These are phyloP conservation scores for Entonaema liquescens DNA, from an alignment of 495 filamentous ascomycete species.

Conservation along the genomic window DNA sequence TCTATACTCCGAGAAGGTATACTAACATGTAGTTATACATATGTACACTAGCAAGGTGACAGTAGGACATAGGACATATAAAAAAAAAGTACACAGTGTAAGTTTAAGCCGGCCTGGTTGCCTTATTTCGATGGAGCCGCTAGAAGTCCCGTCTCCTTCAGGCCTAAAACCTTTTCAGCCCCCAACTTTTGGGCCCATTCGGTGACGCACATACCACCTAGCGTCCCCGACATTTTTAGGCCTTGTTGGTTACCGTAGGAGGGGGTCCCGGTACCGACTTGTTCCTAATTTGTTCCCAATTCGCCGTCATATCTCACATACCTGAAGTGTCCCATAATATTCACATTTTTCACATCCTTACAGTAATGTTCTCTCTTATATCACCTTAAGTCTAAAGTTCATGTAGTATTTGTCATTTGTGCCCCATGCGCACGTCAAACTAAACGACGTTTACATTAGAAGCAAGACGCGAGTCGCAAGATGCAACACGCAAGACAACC, in stretches of 20 bases:
- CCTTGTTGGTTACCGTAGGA: not conserved
- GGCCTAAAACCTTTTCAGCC: constrained; percentile 12
- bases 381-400: not conserved
- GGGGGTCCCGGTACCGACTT: not conserved
- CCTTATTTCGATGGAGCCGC: constrained; percentile 29
- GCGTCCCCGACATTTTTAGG: not conserved
- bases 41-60: not conserved
- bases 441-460: not conserved
- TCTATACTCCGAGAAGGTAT: not conserved
- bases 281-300: not conserved
- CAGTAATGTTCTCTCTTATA: not conserved
- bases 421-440: not conserved
- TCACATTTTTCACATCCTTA: not conserved
- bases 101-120: constrained; percentile 14
- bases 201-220: constrained; percentile 36
- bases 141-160: not conserved
- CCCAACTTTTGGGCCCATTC: constrained; percentile 19
- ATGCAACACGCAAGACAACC: not conserved
- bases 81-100: constrained; percentile 8
- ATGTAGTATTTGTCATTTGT: not conserved
- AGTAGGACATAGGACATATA: not conserved
- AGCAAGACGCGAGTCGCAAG: no score
- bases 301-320: constrained; percentile 12
- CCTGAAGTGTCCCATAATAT: no score
- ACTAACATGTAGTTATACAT: not conserved